Percentiles rank a stretch among this genome's conserved stretches.
These are phyloP conservation scores for Corymbia citriodora DNA, from an alignment of 441 rosid genomes.

Conservation along the genomic window DNA sequence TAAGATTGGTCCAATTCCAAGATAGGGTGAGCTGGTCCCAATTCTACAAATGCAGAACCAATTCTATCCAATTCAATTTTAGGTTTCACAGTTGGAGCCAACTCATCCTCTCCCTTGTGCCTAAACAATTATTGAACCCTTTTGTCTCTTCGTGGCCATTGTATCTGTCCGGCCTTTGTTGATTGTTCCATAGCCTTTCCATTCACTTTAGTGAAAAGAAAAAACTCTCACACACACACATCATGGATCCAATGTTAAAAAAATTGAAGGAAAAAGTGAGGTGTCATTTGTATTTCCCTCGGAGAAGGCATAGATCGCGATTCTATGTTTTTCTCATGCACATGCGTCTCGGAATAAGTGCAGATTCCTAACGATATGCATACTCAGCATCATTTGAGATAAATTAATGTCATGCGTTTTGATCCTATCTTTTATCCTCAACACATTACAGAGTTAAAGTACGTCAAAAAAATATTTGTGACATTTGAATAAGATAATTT, in stretches of 20 bases:
- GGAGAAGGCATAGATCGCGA: too few relatives aligned
- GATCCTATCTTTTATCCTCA: background rate
- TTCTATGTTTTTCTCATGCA: background rate
- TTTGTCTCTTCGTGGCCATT: background rate
- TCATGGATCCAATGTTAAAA: background rate
- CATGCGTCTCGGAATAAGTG: background rate
- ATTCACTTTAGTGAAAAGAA: background rate
- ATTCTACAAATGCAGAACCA: too few relatives aligned
- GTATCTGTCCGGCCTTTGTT: background rate
- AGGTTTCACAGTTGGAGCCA: too few relatives aligned
- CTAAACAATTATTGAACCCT: background rate
- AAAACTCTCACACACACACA: too few relatives aligned
- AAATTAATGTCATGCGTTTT: background rate
- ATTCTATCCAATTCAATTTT: too few relatives aligned
- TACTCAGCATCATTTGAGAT: background rate
- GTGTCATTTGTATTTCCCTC: background rate
- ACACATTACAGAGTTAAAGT: background rate
- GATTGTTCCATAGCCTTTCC: background rate
- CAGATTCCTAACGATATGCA: background rate
- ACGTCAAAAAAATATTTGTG: too few relatives aligned
- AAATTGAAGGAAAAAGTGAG: background rate
- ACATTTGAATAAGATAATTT: too few relatives aligned
- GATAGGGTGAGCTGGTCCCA: too few relatives aligned
- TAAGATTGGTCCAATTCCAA: too few relatives aligned
- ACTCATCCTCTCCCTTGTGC: background rate